Conservation (phyloP, 1,139 yeast genomes). For the Pichia sp. region DNA sequence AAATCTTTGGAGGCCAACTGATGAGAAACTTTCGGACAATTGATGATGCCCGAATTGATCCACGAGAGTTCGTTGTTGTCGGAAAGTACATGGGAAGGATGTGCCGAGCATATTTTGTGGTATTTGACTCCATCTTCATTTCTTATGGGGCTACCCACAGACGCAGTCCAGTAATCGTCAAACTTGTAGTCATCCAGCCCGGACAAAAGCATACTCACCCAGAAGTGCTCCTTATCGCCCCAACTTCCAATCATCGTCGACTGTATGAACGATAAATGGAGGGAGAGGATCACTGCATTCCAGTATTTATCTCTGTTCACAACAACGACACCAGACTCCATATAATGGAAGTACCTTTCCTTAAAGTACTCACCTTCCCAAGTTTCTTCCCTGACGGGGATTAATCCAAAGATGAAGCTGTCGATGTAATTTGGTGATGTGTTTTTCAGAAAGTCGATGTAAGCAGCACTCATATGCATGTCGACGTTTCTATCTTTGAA, state of each 20-base stretch:
- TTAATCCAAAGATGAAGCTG: conserved; percentile 16
- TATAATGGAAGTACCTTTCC: conserved; percentile 43
- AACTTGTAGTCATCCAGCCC: conserved; percentile 52
- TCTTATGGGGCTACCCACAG: conserved; percentile 42
- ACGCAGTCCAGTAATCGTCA: conserved; percentile 46
- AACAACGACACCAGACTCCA: conserved; percentile 53
- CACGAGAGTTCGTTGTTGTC: conserved; percentile 46
- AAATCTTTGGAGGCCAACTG: conserved; percentile 28
- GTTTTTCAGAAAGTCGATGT: conserved; percentile 42
- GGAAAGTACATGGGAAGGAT: conserved; percentile 59
- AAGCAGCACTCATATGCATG: conserved; percentile 33
- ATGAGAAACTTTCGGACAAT: conserved; percentile 45
- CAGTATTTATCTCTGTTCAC: conserved; percentile 42
- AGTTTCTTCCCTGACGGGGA: conserved; percentile 17
- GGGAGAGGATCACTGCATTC: conserved; percentile 38
- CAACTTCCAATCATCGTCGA: conserved; percentile 29
- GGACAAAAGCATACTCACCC: conserved; percentile 49
- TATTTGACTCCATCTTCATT: conserved; percentile 15
- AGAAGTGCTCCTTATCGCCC: conserved; percentile 64
- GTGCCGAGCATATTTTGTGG: conserved; percentile 50
- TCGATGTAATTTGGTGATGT: conserved; percentile 38
- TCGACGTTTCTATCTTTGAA: conserved; percentile 38
- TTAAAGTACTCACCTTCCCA: conserved; percentile 35
- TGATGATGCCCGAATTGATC: conserved; percentile 62
- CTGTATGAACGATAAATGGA: conserved; percentile 36